Conservation (phyloP, 345 rosid genomes). For the Gossypium australe region DNA sequence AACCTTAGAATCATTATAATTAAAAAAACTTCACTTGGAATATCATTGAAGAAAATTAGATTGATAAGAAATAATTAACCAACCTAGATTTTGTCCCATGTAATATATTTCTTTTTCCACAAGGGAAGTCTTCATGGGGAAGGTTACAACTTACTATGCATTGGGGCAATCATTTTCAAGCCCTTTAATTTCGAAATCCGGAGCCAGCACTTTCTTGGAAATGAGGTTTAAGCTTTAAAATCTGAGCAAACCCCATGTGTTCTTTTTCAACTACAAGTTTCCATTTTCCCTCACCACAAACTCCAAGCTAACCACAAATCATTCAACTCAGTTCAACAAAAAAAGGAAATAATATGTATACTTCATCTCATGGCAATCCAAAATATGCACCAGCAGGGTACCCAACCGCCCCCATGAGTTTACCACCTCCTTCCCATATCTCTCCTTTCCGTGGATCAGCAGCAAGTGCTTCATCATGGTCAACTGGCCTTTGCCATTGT, state of each 20-base stretch:
- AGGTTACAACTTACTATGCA: not conserved
- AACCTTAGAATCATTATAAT: too few relatives aligned
- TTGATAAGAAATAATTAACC: not conserved
- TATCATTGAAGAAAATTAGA: too few relatives aligned
- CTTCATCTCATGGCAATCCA: constrained; percentile 25
- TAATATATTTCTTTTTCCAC: not conserved
- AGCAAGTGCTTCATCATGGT: not conserved
- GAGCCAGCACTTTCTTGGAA: constrained; percentile 18
- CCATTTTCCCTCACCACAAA: not conserved
- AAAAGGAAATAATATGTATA: constrained; percentile 19
- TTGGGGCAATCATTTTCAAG: constrained; percentile 8
- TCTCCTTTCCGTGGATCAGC: not conserved
- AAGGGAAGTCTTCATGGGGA: not conserved
- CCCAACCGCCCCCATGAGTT: constrained; percentile 25
- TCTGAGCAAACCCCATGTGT: not conserved
- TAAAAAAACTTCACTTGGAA: too few relatives aligned
- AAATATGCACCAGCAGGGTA: constrained; percentile 24
- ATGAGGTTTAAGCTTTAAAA: not conserved
- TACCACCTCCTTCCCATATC: not conserved
- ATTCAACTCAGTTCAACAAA: not conserved
- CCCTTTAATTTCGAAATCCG: not conserved
- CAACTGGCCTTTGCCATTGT: not conserved
- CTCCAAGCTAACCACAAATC: not conserved
- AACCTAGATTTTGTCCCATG: constrained; percentile 3
- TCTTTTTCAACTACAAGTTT: constrained; percentile 14